Conservation (phyloP, 139 green algal species). For the Auxenochlorella protothecoides region DNA sequence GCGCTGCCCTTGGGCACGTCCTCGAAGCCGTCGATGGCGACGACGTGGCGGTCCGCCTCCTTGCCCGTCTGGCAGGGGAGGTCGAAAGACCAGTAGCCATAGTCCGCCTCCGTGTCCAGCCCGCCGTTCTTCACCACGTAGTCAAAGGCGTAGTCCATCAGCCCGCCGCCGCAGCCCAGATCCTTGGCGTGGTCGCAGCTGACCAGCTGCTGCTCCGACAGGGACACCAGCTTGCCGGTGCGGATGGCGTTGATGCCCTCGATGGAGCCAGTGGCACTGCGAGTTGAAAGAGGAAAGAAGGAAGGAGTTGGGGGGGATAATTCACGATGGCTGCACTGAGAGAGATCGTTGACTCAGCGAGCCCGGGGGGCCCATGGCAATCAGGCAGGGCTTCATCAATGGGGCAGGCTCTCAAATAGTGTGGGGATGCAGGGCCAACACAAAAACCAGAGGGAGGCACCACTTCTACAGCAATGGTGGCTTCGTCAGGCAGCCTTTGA, state of each 20-base stretch:
- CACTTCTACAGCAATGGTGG: no score
- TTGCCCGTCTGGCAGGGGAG: constrained; percentile 47
- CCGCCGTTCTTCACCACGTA: constrained; percentile 49
- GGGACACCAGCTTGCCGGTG: constrained; percentile 61
- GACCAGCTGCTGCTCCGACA: constrained; percentile 92
- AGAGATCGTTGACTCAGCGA: no score
- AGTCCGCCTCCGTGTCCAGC: constrained; percentile 77
- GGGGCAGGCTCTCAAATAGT: no score
- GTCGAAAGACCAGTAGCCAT: constrained; percentile 60
- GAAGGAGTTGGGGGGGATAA: constrained; percentile 9
- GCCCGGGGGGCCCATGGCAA: no score
- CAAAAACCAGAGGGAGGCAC: no score
- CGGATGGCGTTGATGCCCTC: constrained; percentile 78
- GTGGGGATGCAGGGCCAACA: no score
- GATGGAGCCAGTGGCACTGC: neutral
- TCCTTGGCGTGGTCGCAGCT: constrained; percentile 67
- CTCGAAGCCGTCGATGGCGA: constrained; percentile 72
- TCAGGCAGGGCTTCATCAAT: no score
- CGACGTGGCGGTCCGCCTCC: constrained; percentile 26
- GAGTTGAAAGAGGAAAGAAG: constrained; percentile 2
- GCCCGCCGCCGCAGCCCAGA: constrained; percentile 27
- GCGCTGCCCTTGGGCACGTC: constrained; percentile 67
- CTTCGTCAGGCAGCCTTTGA: no score
- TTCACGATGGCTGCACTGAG: no score
- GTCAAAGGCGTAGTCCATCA: constrained; percentile 65